Percentiles rank a stretch among this genome's conserved stretches.
phyloP scores from a whole-genome alignment of 495 filamentous ascomycete genomes.

The Penicillium cataractarum region DNA sequence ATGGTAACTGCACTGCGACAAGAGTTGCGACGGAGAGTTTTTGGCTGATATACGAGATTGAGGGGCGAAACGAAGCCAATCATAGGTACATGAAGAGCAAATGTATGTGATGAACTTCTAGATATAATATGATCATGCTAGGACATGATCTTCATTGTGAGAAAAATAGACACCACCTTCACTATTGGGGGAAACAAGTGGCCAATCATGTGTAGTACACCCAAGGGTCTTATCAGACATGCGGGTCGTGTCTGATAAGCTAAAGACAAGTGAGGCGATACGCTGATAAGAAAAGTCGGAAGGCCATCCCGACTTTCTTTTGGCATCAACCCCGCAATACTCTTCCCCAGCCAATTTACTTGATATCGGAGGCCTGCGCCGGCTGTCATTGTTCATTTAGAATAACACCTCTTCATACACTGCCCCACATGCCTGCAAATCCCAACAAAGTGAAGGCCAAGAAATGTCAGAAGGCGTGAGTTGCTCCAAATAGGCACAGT shows the following conservation, averaged over 20 bases:
- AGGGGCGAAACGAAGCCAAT: not conserved
- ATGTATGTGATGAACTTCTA: too few species aligned
- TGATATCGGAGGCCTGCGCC: slow-evolving; percentile 22
- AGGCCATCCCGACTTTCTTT: not conserved
- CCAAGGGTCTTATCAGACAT: not conserved
- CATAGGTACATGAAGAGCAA: not conserved
- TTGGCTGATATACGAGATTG: slow-evolving; percentile 17
- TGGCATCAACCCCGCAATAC: slow-evolving; percentile 10
- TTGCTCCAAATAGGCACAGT: not conserved
- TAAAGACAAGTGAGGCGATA: not conserved
- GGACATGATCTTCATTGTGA: too few species aligned
- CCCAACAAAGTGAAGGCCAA: slow-evolving; percentile 21
- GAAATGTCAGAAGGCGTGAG: slow-evolving; percentile 34
- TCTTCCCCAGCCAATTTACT: slow-evolving; percentile 14
- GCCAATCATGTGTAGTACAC: not conserved
- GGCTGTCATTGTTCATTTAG: slow-evolving; percentile 9
- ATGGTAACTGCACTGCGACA: slow-evolving; percentile 30
- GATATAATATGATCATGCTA: too few species aligned
- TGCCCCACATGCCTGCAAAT: slow-evolving; percentile 25
- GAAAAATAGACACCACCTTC: too few species aligned
- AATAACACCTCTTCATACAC: not conserved
- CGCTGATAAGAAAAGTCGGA: slow-evolving; percentile 4
- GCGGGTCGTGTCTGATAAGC: not conserved
- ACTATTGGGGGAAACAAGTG: not conserved
- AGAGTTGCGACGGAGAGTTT: slow-evolving; percentile 46